Conservation (phyloP, 2,329 filamentous ascomycete genomes). For the Phoma sp. region DNA sequence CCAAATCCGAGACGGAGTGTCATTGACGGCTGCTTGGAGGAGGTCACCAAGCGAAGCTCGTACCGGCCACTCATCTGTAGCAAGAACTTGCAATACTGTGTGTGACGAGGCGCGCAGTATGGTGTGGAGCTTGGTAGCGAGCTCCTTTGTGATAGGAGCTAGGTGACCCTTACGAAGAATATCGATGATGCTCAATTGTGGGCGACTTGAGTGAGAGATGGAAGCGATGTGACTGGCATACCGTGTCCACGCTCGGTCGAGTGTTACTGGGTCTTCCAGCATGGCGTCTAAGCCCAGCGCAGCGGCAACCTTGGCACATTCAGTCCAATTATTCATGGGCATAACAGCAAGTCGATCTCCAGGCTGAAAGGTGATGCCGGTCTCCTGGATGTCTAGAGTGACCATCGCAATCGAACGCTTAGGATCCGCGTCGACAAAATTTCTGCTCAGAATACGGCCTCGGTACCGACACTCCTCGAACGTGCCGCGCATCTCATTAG, state of each 20-base stretch:
- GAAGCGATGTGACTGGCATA: constrained; percentile 37
- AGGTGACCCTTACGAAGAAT: constrained; percentile 33
- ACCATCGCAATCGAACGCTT: constrained; percentile 57
- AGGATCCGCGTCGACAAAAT: constrained; percentile 56
- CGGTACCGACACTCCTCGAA: constrained; percentile 63
- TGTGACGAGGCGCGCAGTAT: constrained; percentile 32
- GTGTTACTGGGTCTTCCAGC: constrained; percentile 52
- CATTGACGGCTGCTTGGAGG: constrained; percentile 31
- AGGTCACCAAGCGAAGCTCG: constrained; percentile 31
- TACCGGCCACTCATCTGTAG: constrained; percentile 35
- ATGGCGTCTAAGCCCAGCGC: constrained; percentile 58
- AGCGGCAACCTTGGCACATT: constrained; percentile 62
- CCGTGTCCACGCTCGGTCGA: constrained; percentile 54
- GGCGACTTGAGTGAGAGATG: constrained; percentile 16
- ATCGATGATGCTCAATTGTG: constrained; percentile 29
- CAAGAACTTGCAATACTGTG: constrained; percentile 29
- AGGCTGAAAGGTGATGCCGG: constrained; percentile 61
- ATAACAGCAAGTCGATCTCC: constrained; percentile 62
- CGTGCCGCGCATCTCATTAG: constrained; percentile 61
- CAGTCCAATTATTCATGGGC: constrained; percentile 62
- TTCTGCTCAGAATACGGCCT: constrained; percentile 54
- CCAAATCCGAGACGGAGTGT: constrained; percentile 31
- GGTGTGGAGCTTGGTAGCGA: constrained; percentile 33
- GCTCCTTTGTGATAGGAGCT: constrained; percentile 30
- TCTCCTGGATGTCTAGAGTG: constrained; percentile 60